Conservation (phyloP, 345 rosid species). For the Lepidium sativum region DNA sequence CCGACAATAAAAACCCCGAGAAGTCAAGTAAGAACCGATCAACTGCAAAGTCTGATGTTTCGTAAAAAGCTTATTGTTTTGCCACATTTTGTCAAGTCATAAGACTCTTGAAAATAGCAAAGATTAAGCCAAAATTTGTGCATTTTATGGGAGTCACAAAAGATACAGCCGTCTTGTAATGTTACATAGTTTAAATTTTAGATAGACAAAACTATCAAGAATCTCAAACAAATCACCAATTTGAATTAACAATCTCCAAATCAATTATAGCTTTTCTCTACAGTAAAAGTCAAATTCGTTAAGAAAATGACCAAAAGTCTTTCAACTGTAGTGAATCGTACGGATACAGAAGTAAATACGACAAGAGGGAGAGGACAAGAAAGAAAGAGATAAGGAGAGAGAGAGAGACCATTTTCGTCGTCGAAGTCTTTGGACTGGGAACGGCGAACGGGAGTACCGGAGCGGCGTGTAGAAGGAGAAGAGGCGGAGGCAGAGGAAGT, state of each 20-base stretch:
- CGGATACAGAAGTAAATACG: not conserved
- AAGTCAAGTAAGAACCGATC: too few species aligned
- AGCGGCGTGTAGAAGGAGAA: conserved; percentile 40
- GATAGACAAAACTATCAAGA: not conserved
- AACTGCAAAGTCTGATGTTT: too few species aligned
- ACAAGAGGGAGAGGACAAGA: too few species aligned
- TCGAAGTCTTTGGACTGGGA: conserved; percentile 36
- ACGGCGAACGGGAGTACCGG: conserved; percentile 51
- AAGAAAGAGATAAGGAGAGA: not conserved
- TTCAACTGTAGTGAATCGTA: not conserved
- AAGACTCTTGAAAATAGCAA: not conserved
- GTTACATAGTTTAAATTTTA: not conserved
- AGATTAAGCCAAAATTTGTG: not conserved
- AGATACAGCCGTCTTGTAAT: not conserved
- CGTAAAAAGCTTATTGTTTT: not conserved
- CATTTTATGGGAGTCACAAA: not conserved
- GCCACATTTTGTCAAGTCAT: not conserved
- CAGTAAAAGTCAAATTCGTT: not conserved
- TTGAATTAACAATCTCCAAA: not conserved
- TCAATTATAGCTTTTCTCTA: conserved; percentile 1
- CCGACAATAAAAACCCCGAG: too few species aligned
- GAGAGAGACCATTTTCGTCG: conserved; percentile 45
- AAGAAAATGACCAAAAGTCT: not conserved
- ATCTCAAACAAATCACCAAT: not conserved
- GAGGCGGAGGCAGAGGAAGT: conserved; percentile 27